phyloP scores from a whole-genome alignment of 2,329 filamentous ascomycete species.

The Plectosphaerella plurivora region DNA sequence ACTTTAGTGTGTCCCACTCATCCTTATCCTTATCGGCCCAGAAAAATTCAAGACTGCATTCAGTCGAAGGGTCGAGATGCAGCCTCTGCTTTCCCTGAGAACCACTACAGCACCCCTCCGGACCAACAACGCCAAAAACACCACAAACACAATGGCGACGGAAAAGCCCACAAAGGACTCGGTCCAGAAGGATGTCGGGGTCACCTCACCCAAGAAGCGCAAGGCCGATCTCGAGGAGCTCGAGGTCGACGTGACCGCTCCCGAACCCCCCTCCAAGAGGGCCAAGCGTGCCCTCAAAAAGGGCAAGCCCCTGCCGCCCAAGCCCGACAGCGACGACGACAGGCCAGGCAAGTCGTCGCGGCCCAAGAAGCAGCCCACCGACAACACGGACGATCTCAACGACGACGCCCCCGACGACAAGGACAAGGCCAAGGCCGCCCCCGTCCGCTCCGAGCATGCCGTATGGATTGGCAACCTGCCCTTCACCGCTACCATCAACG shows the following conservation, averaged over 20 bases:
- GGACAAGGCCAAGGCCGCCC: conserved; percentile 33
- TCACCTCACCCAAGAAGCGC: conserved; percentile 58
- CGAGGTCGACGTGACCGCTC: conserved; percentile 83
- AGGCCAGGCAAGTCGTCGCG: conserved; percentile 25
- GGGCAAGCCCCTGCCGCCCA: conserved; percentile 54
- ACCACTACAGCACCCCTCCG: neutral
- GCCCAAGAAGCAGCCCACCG: conserved; percentile 23
- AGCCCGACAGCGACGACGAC: conserved; percentile 35
- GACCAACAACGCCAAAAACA: neutral
- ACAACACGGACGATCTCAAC: conserved; percentile 26
- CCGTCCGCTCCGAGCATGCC: conserved; percentile 70
- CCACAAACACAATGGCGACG: neutral
- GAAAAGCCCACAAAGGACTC: neutral
- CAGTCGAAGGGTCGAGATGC: neutral
- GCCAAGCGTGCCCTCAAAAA: conserved; percentile 88
- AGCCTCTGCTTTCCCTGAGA: neutral
- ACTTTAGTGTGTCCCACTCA: too few relatives aligned
- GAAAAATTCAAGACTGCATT: conserved; percentile 1
- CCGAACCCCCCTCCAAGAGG: conserved; percentile 93
- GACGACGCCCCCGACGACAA: conserved; percentile 26
- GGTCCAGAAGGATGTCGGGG: neutral
- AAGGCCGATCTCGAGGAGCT: conserved; percentile 70
- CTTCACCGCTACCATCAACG: conserved; percentile 71
- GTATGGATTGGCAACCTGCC: conserved; percentile 96
- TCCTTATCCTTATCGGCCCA: conserved; percentile 2